A percentile compares a stretch with the other conserved stretches of the same genome.
Evolutionary conservation across 2,329 filamentous ascomycete genomes (phyloP).

Genomic region (Cylindrodendrum hubeiense): DNA sequence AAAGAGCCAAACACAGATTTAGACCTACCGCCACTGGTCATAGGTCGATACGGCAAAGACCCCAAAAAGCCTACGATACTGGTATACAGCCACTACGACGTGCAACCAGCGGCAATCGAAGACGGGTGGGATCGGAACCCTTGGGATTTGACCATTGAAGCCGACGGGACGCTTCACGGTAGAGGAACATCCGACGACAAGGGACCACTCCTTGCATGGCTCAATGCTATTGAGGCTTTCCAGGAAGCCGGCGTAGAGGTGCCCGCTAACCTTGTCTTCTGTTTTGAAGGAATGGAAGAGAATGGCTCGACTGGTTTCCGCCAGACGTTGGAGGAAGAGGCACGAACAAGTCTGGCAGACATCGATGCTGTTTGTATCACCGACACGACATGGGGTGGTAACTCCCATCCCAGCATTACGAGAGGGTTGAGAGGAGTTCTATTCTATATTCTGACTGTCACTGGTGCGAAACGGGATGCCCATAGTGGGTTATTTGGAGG

Average conservation of each 20-base stretch:
- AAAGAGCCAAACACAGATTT: background rate
- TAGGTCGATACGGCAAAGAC: background rate
- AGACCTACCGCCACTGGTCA: background rate
- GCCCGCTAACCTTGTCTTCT: background rate
- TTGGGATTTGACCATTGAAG: background rate
- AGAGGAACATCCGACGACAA: constrained; percentile 4
- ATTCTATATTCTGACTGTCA: background rate
- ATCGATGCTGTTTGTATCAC: background rate
- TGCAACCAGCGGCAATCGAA: background rate
- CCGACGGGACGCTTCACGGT: background rate
- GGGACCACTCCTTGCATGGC: background rate
- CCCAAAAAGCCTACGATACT: background rate
- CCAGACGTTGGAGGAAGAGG: background rate
- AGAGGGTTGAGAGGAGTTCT: background rate
- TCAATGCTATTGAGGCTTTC: constrained; percentile 1
- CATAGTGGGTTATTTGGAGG: background rate
- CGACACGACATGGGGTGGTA: background rate
- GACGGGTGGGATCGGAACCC: background rate
- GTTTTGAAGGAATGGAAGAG: constrained; percentile 1
- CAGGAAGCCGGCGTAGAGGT: background rate
- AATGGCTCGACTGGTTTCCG: background rate
- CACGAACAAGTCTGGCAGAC: background rate
- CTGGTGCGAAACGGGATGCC: background rate
- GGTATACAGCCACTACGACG: background rate
- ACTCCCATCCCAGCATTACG: background rate